Base-by-base conservation (phyloP, 176 grass and related monocot species). In the Ensete ventricosum region DNA sequence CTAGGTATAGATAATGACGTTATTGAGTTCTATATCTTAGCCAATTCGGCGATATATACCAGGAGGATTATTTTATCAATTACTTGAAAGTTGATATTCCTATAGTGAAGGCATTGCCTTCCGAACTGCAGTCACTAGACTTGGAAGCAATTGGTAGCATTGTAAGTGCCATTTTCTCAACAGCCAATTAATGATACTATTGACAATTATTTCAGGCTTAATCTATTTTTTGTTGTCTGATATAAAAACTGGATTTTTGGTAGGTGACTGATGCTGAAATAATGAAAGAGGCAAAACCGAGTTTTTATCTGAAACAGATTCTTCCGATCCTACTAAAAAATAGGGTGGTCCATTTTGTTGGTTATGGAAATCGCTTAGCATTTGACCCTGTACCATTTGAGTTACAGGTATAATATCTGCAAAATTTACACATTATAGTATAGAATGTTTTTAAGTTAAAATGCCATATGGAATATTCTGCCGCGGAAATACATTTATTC, bases 311-410 rank as follows among this genome's bases (percentile, higher is more conserved):
- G 20, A 98, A 91, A 78, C 91, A 82, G 55, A 89, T 98, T 81
- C 77, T 98, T 21, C 95, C 90, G 66, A 89, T 98, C 79, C 85
- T 98, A 77, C 55, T 94, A 29, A 91, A 87, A 69, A 98, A 98
- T 50, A 85, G 82, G 80, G 82, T 94, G 85, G 84, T 98, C 68
- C 95, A 98, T 81, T 98, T 98, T 80, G 83, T 91, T 64, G 95
- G 95, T 87, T 98, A 93, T 82, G 95, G 95, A n/a, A 98, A 94
- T 76, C 95, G 95, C 50, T 88, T 98, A 82, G 89, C 95, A 89
- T 98, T 89, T 89, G 95, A 98, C 26, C 95, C 90, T 23, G 84
- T 98, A 91, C 90, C 95, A 69, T 93, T 88, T 87, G 86, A 91
- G n/a, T 76, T 94, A 75, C 95, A 98, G 88, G 95, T 98, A 84